Conservation (phyloP, 164 flowering plant species). For the Buxus sempervirens region DNA sequence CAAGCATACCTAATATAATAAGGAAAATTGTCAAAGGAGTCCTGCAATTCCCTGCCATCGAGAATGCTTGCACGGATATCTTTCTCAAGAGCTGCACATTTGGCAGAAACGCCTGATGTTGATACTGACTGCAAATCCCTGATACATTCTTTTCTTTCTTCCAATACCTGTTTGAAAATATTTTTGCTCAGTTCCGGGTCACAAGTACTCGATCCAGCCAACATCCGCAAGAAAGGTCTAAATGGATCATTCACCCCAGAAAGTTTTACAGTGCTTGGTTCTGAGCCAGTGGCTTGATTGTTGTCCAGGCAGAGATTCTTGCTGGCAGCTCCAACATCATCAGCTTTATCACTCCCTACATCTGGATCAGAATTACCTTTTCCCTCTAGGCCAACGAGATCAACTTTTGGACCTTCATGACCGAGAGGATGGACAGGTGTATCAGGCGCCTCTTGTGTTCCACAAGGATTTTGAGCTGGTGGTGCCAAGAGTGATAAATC, state of each 20-base stretch:
- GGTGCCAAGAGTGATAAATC: conserved; percentile 62
- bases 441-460: conserved; percentile 42
- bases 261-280: conserved; percentile 50
- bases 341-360: conserved; percentile 40
- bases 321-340: conserved; percentile 39
- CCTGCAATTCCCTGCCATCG: conserved; percentile 56
- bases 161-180: conserved; percentile 47
- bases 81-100: conserved; percentile 58
- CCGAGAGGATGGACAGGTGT: conserved; percentile 37
- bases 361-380: conserved; percentile 39
- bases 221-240: conserved; percentile 41
- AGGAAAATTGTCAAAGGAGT: conserved; percentile 71
- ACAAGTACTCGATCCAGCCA: conserved; percentile 34
- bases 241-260: conserved; percentile 42
- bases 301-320: conserved; percentile 41
- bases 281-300: conserved; percentile 44
- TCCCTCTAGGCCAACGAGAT: conserved; percentile 49
- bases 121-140: conserved; percentile 57
- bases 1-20: conserved; percentile 66
- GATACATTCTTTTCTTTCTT: conserved; percentile 51
- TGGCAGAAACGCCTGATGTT: conserved; percentile 44
- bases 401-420: conserved; percentile 47
- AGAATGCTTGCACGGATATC: conserved; percentile 60
- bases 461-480: conserved; percentile 34
- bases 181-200: conserved; percentile 42